Percentiles rank a stretch among this genome's conserved stretches.
Evolutionary conservation across 2,329 filamentous ascomycete genomes (phyloP).

Genomic region (Biscogniauxia marginata): DNA sequence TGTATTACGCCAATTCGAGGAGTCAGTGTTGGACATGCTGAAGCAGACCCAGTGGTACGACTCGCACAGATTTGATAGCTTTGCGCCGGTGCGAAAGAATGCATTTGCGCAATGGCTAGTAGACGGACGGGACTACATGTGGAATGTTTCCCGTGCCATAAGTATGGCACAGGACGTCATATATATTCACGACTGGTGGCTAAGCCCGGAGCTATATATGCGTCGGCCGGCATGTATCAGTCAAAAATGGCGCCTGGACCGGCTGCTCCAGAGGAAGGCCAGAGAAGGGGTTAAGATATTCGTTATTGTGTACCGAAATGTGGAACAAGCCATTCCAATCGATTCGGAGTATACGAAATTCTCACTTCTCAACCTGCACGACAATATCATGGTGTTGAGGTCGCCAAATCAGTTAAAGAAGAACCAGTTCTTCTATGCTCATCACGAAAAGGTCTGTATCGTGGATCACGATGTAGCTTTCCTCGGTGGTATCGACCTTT

Average conservation of each 20-base stretch:
- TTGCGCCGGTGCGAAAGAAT: slow-evolving; percentile 81
- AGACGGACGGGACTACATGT: slow-evolving; percentile 97
- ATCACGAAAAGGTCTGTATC: slow-evolving; percentile 97
- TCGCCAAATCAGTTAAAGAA: slow-evolving; percentile 98
- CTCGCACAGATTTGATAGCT: slow-evolving; percentile 86
- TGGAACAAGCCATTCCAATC: slow-evolving; percentile 94
- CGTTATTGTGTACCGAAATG: slow-evolving; percentile 96
- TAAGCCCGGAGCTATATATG: slow-evolving; percentile 95
- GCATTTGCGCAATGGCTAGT: slow-evolving; percentile 96
- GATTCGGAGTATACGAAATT: slow-evolving; percentile 98
- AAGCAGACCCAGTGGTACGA: slow-evolving; percentile 79
- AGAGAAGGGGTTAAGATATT: slow-evolving; percentile 96
- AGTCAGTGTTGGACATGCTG: slow-evolving; percentile 86
- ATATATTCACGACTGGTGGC: slow-evolving; percentile 99
- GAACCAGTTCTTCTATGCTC: slow-evolving; percentile 99
- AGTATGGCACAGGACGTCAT: slow-evolving; percentile 97
- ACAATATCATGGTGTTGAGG: slow-evolving; percentile 92
- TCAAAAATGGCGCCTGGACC: slow-evolving; percentile 95
- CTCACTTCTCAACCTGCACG: slow-evolving; percentile 89
- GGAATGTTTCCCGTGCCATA: slow-evolving; percentile 95
- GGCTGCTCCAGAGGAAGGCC: slow-evolving; percentile 89
- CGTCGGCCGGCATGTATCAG: slow-evolving; percentile 90
- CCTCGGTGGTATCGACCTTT: slow-evolving; percentile 91
- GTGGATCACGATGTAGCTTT: slow-evolving; percentile 96
- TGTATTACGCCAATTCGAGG: slow-evolving; percentile 86